Evolutionary conservation across 2,329 filamentous ascomycete species (phyloP).

Genomic region (Colletotrichum plurivorum): DNA sequence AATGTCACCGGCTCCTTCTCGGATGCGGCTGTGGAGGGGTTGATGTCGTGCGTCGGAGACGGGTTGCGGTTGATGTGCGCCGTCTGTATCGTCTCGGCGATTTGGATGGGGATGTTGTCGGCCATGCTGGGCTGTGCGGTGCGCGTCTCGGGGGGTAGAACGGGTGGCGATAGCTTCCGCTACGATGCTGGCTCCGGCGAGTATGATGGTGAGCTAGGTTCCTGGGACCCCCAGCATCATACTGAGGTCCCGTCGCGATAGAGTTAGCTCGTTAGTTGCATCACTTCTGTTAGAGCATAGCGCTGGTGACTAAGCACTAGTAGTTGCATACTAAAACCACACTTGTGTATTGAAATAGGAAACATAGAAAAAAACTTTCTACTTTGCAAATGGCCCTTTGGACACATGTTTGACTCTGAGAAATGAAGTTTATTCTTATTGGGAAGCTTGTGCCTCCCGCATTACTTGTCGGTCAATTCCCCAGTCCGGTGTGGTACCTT

Average conservation of each 20-base stretch:
- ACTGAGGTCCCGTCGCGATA: slow-evolving; percentile 21
- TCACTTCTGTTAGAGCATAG: neutral
- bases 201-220: too few relatives aligned
- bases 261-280: slow-evolving; percentile 33
- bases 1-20: slow-evolving; percentile 66
- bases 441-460: too few relatives aligned
- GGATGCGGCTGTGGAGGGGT: slow-evolving; percentile 83
- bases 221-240: too few relatives aligned
- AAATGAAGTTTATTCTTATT: too few relatives aligned
- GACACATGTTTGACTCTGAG: neutral
- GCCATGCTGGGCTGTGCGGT: slow-evolving; percentile 54
- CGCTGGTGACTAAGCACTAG: too few relatives aligned
- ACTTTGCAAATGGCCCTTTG: too few relatives aligned
- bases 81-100: slow-evolving; percentile 85
- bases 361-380: too few relatives aligned
- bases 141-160: neutral
- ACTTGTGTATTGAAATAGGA: too few relatives aligned
- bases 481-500: too few relatives aligned
- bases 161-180: neutral
- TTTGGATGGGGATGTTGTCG: slow-evolving; percentile 71
- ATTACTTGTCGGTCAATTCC: too few relatives aligned
- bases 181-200: neutral
- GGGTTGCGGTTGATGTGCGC: slow-evolving; percentile 82
- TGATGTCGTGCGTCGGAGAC: slow-evolving; percentile 81
- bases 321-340: too few relatives aligned